Conservation (phyloP, 2,329 filamentous ascomycete species). For the Cladophialophora exuberans region DNA sequence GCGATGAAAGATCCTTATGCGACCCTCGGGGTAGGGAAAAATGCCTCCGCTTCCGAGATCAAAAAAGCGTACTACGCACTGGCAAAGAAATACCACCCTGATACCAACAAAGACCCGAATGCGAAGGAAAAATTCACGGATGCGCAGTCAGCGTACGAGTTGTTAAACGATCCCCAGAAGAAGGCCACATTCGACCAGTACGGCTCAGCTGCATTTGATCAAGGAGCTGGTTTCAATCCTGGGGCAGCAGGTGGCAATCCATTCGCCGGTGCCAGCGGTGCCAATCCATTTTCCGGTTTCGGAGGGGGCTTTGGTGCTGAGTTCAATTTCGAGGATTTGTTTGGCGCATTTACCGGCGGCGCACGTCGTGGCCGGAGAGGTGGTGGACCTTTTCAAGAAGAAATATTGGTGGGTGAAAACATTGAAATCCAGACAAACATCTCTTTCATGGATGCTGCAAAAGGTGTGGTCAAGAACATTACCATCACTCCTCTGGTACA, state of each 20-base stretch:
- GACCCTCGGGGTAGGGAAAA: slow-evolving; percentile 80
- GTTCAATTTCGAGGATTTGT: slow-evolving; percentile 96
- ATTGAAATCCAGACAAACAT: slow-evolving; percentile 94
- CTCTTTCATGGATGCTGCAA: slow-evolving; percentile 94
- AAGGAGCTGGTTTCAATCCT: slow-evolving; percentile 76
- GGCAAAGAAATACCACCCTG: slow-evolving; percentile 96
- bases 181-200: slow-evolving; percentile 90
- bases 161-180: slow-evolving; percentile 91
- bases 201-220: slow-evolving; percentile 75
- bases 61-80: slow-evolving; percentile 98
- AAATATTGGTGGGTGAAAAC: slow-evolving; percentile 87
- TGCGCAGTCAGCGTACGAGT: slow-evolving; percentile 90
- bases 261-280: slow-evolving; percentile 60
- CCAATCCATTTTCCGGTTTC: slow-evolving; percentile 45
- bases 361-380: slow-evolving; percentile 54
- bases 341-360: slow-evolving; percentile 78
- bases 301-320: slow-evolving; percentile 72
- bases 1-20: slow-evolving; percentile 83
- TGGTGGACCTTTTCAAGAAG: slow-evolving; percentile 73
- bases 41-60: slow-evolving; percentile 81
- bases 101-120: slow-evolving; percentile 93
- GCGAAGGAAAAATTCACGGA: slow-evolving; percentile 95
- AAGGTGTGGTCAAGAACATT: slow-evolving; percentile 87
- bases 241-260: slow-evolving; percentile 63
- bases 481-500: slow-evolving; percentile 77